Base-by-base conservation (phyloP, 306 rosid genomes). In the Trifolium fragiferum region DNA sequence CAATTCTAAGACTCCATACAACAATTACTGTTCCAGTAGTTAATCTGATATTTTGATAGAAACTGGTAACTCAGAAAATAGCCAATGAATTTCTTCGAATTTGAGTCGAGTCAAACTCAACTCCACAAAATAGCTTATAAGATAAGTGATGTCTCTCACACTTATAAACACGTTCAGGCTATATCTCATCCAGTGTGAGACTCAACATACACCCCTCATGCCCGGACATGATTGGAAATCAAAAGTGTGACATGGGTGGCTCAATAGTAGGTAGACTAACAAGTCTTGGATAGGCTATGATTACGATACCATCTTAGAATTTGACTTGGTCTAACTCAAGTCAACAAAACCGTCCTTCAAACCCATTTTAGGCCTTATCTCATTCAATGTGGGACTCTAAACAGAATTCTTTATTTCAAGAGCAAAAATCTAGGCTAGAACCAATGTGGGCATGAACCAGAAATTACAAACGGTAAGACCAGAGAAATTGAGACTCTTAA, bases 11-110 rank as follows among this genome's bases (percentile, higher is more conserved):
- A 37, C 18, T 74, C 63, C 67, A 59, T 4, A 62, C 27, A 62
- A 74, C 63, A 73, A 13, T 63, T 43, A 32, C 23, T 43, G 35
- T 73, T 62, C 25, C 63, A 68, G 15, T 44, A 30, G 30, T 15
- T 13, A 14, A 53, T 21, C 35, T 35, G 25, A 53, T 8, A 19
- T 10, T 7, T 53, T 18, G 27, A 53, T 18, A 53, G 25, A 18
- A 53, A 53, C 27, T 53, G 27, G 6, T 1, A 53, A 8, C 27
- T 53, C 27, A 19, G 13, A 53, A 53, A 53, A 53, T 58, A 25
- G 65, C 38, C 30, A 14, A 58, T 6, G 11, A 58, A 2, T 27
- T 13, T 27, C 2, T 6, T 27, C 25, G 37, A 25, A 27, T 30
- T 58, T 25, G 10, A 25, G 10, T 13, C 13, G 10, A 8, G 18